Base-by-base conservation (phyloP, 169 alveolate species). In the Plasmodium reichenowi region DNA sequence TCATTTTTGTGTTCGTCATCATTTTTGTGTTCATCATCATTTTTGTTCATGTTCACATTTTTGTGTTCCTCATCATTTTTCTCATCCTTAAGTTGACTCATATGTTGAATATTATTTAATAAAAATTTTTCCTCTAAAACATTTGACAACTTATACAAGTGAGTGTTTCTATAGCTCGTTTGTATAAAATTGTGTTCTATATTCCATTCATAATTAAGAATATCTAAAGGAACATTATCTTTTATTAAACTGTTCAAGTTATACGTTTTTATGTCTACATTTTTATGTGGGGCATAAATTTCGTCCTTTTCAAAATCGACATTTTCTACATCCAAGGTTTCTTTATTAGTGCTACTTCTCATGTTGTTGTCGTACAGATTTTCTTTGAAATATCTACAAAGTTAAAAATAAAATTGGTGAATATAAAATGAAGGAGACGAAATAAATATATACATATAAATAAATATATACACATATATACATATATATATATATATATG, bases 281-380 rank as follows among this genome's bases (percentile, higher is more conserved):
- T 58, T 32, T 73, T 70, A 20, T 62, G 71, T 54, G 92, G 92
- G n/a, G 64, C 63, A 62, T 47, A 86, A 9, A 59, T 15, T 12
- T 86, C 88, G 26, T 86, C 92, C 29, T 72, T 86, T 43, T 86
- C 92, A 38, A 43, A 1, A 32, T 86, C 92, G 5, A 72, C 26
- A 47, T 86, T 70, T 86, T 86, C 92, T 2, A 86, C 92, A 64
- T 86, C 92, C 8, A 86, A 38, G 2, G 87, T 86, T 2, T 24
- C 71, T 72, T 86, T 76, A 29, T 73, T 45, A 4, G 62, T 59
- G 4, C 20, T 86, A 60, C 75, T 72, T 43, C 76, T 86, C 9
- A 86, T 15, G 29, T 86, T 86, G 12, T 6, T 64, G 62, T 86
- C 92, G 20, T 71, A 52, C 2, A 60, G 10, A 58, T 59, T 72